Evolutionary conservation across 148 eudicot genomes (phyloP).

Genomic region (Dianthus caryophyllus): DNA sequence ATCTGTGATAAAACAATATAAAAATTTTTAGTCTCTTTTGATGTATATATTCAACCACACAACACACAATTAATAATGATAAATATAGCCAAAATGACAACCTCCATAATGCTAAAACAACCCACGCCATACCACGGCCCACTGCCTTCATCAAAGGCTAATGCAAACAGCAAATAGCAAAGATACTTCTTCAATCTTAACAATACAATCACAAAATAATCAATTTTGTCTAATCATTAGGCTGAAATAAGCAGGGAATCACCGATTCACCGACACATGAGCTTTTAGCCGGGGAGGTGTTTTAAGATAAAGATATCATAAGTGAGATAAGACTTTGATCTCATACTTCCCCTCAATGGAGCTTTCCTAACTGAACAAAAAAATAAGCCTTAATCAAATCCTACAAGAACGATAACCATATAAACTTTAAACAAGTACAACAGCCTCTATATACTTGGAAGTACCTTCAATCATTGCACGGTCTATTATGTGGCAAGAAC

Average conservation of each 20-base stretch:
- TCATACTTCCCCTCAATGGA: neutral
- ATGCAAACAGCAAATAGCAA: neutral
- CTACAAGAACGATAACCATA: neutral
- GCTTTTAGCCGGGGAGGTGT: neutral
- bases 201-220: neutral
- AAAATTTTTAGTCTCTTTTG: neutral
- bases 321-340: neutral
- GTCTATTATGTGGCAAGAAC: neutral
- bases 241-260: neutral
- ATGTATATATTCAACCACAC: conserved; percentile 2
- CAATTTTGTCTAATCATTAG: neutral
- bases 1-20: conserved; percentile 23
- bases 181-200: too few relatives aligned
- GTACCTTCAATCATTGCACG: neutral
- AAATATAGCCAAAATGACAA: conserved; percentile 6
- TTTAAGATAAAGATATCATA: neutral
- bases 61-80: neutral
- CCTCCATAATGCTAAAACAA: neutral
- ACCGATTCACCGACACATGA: too few relatives aligned
- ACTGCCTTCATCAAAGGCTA: neutral
- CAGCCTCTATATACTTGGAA: neutral
- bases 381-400: neutral
- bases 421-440: neutral
- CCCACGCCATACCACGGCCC: neutral
- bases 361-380: neutral